These are phyloP conservation scores for Tolypocladium endophyticum DNA, from an alignment of 2,329 filamentous ascomycete genomes.

Conservation along the genomic window DNA sequence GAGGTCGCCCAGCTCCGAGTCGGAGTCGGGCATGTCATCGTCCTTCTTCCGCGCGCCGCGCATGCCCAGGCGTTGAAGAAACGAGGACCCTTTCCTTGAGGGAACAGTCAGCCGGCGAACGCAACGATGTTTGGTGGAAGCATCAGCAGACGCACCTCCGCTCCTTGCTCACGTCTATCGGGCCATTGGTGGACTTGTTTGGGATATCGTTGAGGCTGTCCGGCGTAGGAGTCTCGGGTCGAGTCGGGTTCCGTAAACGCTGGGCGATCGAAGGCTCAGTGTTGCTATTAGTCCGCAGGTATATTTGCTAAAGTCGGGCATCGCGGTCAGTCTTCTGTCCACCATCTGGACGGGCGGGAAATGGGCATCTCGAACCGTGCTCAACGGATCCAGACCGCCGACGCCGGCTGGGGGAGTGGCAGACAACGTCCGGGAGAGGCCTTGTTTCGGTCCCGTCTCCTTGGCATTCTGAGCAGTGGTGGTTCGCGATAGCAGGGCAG, in stretches of 20 bases:
- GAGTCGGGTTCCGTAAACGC: slow-evolving; percentile 39
- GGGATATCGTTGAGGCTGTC: slow-evolving; percentile 31
- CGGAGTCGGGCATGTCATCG: slow-evolving; percentile 47
- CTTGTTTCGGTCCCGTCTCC: slow-evolving; percentile 17
- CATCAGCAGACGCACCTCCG: slow-evolving; percentile 43
- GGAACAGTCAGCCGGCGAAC: slow-evolving; percentile 4
- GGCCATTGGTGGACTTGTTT: slow-evolving; percentile 22
- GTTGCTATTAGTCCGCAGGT: slow-evolving; percentile 25
- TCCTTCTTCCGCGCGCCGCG: slow-evolving; percentile 66
- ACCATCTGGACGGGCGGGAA: neutral
- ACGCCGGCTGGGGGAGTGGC: slow-evolving; percentile 12
- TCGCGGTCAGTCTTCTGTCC: neutral
- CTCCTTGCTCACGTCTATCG: slow-evolving; percentile 42
- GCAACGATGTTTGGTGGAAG: neutral
- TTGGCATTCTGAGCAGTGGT: slow-evolving; percentile 43
- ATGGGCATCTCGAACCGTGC: slow-evolving; percentile 18
- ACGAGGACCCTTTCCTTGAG: slow-evolving; percentile 72
- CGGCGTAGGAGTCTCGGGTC: slow-evolving; percentile 39
- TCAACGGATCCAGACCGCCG: slow-evolving; percentile 26
- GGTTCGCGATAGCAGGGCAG: slow-evolving; percentile 36
- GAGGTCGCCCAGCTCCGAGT: slow-evolving; percentile 57
- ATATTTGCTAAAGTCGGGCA: slow-evolving; percentile 22
- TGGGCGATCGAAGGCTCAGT: slow-evolving; percentile 38
- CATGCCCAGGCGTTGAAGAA: slow-evolving; percentile 73
- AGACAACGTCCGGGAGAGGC: slow-evolving; percentile 13